Conservation (phyloP, 1,139 yeast species). For the Zygosaccharomyces sapae region DNA sequence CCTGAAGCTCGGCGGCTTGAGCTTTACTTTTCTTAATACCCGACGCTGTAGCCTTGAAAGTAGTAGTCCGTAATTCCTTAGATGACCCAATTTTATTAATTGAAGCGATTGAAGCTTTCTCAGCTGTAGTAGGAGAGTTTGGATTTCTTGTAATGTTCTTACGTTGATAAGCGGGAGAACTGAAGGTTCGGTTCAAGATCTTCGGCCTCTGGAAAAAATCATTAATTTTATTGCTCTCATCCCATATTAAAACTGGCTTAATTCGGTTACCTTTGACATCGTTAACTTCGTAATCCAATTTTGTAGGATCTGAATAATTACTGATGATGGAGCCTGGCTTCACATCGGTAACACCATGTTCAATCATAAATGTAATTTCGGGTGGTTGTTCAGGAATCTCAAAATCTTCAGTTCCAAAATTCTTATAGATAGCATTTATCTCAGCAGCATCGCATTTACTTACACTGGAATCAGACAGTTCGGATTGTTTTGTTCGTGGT, state of each 20-base stretch:
- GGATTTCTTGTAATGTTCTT: too few species aligned
- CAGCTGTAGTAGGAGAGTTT: too few species aligned
- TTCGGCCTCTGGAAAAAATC: too few species aligned
- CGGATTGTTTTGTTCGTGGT: conserved; percentile 42
- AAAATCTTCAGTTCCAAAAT: conserved; percentile 43
- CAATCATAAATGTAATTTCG: conserved; percentile 42
- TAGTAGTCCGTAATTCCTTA: not conserved
- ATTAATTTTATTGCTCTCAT: too few species aligned
- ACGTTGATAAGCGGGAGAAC: too few species aligned
- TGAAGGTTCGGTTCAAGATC: too few species aligned
- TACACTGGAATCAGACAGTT: conserved; percentile 38
- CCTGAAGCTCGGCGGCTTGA: conserved; percentile 14
- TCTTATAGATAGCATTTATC: conserved; percentile 39
- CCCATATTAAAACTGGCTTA: too few species aligned
- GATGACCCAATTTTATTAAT: not conserved
- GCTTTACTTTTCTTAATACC: conserved; percentile 17
- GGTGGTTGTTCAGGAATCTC: conserved; percentile 43
- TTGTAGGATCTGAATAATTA: conserved; percentile 38
- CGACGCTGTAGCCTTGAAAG: not conserved
- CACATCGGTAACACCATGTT: conserved; percentile 49
- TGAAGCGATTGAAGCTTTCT: too few species aligned
- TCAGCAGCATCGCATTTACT: conserved; percentile 53
- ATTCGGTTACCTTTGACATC: too few species aligned
- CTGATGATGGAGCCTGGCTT: conserved; percentile 48
- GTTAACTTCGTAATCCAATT: conserved; percentile 43